A percentile compares a stretch with the other conserved stretches of the same genome.
These are phyloP conservation scores for Halenospora varia DNA, from an alignment of 495 filamentous ascomycete species.

Conservation along the genomic window DNA sequence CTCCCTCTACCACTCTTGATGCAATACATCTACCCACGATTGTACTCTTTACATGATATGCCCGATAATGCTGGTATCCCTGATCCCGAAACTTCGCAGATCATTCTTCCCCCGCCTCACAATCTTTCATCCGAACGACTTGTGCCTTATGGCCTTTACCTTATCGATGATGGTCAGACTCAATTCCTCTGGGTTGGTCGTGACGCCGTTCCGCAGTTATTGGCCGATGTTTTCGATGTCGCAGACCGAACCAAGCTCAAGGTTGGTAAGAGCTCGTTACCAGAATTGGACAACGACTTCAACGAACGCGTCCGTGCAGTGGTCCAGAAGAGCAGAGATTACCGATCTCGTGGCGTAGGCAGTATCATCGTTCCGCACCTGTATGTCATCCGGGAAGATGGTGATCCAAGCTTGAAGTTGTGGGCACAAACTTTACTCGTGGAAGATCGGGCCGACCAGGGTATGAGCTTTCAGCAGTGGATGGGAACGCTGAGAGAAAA, in stretches of 20 bases:
- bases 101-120: constrained; percentile 74
- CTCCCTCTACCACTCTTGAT: constrained; percentile 87
- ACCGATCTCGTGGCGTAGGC: constrained; percentile 77
- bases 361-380: constrained; percentile 89
- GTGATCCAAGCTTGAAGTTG: constrained; percentile 88
- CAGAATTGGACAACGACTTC: constrained; percentile 91
- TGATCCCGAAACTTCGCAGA: constrained; percentile 80
- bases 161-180: constrained; percentile 95
- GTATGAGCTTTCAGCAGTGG: constrained; percentile 88
- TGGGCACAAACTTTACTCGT: constrained; percentile 97
- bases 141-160: constrained; percentile 91
- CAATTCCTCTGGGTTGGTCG: constrained; percentile 97
- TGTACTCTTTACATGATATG: constrained; percentile 98
- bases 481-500: constrained; percentile 91
- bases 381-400: constrained; percentile 91
- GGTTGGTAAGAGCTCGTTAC: constrained; percentile 83
- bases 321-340: constrained; percentile 85
- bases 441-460: constrained; percentile 92
- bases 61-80: constrained; percentile 87
- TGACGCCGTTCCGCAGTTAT: constrained; percentile 85
- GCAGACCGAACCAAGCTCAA: constrained; percentile 75
- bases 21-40: constrained; percentile 92
- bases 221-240: constrained; percentile 85
- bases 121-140: constrained; percentile 87
- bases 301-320: constrained; percentile 89